phyloP scores from a whole-genome alignment of 257 asterid genomes.

The Jaltomata sinuosa region DNA sequence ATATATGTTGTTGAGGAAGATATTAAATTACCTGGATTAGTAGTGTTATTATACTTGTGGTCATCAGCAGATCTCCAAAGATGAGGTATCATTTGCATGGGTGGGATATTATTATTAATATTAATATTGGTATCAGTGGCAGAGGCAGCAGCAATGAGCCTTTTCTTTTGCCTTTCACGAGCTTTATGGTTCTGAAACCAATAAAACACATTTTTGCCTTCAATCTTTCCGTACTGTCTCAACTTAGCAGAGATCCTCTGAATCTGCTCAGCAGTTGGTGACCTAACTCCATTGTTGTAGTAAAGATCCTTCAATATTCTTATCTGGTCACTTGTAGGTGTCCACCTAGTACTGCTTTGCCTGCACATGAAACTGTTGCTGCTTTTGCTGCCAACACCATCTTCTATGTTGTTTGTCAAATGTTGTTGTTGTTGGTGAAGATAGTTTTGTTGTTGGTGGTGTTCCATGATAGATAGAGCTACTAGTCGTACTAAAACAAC shows the following conservation, averaged over 20 bases:
- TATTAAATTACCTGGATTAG: background rate
- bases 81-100: slow-evolving; percentile 12
- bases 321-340: slow-evolving; percentile 89
- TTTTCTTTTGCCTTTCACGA: slow-evolving; percentile 90
- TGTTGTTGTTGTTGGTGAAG: slow-evolving; percentile 7
- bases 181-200: slow-evolving; percentile 99
- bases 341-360: slow-evolving; percentile 91
- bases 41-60: slow-evolving; percentile 17
- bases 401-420: background rate
- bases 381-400: slow-evolving; percentile 13
- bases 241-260: slow-evolving; percentile 87
- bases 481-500: background rate
- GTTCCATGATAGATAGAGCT: slow-evolving; percentile 27
- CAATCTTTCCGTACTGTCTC: slow-evolving; percentile 93
- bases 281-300: slow-evolving; percentile 92
- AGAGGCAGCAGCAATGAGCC: slow-evolving; percentile 40
- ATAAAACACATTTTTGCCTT: slow-evolving; percentile 92
- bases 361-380: slow-evolving; percentile 42
- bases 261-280: slow-evolving; percentile 92
- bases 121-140: background rate
- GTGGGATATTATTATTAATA: background rate
- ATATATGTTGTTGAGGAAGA: background rate
- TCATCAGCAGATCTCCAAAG: slow-evolving; percentile 14
- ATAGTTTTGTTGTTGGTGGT: slow-evolving; percentile 12
- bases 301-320: slow-evolving; percentile 88